phyloP scores from a whole-genome alignment of 306 rosid species.

The Gastrolobium bilobum region DNA sequence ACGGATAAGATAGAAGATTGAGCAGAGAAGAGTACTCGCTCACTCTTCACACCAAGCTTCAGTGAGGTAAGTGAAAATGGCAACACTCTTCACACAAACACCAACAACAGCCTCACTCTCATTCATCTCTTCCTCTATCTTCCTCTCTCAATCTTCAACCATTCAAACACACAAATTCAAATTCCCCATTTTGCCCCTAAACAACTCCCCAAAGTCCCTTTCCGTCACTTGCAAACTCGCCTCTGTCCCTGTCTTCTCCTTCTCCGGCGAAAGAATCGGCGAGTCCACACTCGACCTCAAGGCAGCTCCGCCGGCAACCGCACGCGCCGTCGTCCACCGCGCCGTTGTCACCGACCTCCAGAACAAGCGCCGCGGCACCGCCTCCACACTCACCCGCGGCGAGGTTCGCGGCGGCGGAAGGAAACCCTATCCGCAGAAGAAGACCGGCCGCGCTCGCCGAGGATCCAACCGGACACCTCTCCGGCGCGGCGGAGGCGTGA shows the following conservation, averaged over 20 bases:
- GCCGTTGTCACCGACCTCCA: conserved; percentile 86
- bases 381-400: conserved; percentile 87
- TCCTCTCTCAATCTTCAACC: background rate
- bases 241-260: conserved; percentile 86
- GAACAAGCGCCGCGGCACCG: conserved; percentile 97
- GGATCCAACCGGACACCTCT: conserved; percentile 89
- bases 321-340: conserved; percentile 95
- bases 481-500: conserved; percentile 88
- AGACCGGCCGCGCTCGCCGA: conserved; percentile 83
- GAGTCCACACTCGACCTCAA: conserved; percentile 79
- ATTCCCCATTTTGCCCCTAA: conserved; percentile 22
- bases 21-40: too few species aligned
- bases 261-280: conserved; percentile 77
- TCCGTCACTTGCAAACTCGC: conserved; percentile 69
- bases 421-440: conserved; percentile 89
- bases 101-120: too few species aligned
- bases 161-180: conserved; percentile 7
- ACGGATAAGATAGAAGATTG: background rate
- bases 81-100: too few species aligned
- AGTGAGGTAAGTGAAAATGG: too few species aligned
- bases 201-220: conserved; percentile 30
- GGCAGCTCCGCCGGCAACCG: conserved; percentile 79
- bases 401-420: conserved; percentile 91
- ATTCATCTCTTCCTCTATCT: too few species aligned
- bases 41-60: too few species aligned